Base-by-base conservation (phyloP, 179 eudicot species). In the Spinacia oleracea region DNA sequence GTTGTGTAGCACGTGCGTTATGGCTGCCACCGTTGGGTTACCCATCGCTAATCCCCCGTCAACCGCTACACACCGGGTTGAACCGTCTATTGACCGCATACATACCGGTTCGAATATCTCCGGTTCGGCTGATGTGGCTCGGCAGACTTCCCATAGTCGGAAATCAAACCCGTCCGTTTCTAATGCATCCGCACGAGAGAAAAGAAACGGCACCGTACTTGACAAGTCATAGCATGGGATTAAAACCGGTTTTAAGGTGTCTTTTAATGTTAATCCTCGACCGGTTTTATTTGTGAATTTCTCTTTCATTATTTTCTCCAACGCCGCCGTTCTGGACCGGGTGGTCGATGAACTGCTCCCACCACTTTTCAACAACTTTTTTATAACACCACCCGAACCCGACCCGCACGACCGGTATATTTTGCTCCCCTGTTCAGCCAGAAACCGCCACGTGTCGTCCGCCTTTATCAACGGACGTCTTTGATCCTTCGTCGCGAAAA, bases 1-100 rank as follows among this genome's bases (percentile, higher is more conserved):
- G 83, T 94, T 94, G 51, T 94, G 98, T 48, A 94, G 82, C 83
- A 94, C 98, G 85, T 94, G 98, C 29, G 98, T 94, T 5, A 94
- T 93, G 5, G 98, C 98, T 62, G 96, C 97, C 27, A 94, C 92
- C 27, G 97, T 85, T 29, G 98, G 98, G 85, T 94, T 94, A 27
- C 83, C 86, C 93, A 94, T 89, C 35, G 93, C 90, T 42, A 94
- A 55, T 0, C 94, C 96, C 1, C 97, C 98, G 46, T 90, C 93
- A 1, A 93, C 89, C 35, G 90, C 98, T 59, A 93, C 82, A 79
- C 97, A 92, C 77, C 87, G 64, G 2, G 93, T 93, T 73, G 79
- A 59, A 1, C 93, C 93, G 75, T 94, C 92, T 0, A 86, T 81
- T 0, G 98, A 94, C 7, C 68, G 76, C 93, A 94, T 85, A 23